Evolutionary conservation across 495 filamentous ascomycete genomes (phyloP).

Genomic region (Penicillium atrosanguineum): DNA sequence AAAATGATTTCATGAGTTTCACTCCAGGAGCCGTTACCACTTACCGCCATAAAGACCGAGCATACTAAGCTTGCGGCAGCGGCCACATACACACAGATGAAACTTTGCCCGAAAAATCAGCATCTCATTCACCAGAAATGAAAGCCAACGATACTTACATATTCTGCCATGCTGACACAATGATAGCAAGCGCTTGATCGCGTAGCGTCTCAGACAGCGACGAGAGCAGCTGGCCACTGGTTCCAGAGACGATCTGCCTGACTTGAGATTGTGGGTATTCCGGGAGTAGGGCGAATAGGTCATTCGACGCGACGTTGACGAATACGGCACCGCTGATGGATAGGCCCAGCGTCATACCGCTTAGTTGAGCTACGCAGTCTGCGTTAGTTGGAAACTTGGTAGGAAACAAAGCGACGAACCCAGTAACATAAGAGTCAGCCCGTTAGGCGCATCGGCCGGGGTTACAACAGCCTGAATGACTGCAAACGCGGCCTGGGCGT

Average conservation of each 20-base stretch:
- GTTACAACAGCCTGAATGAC: slow-evolving; percentile 44
- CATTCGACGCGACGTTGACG: slow-evolving; percentile 44
- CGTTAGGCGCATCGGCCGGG: slow-evolving; percentile 22
- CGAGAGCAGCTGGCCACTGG: neutral
- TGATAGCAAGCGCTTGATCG: neutral
- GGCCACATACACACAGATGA: too few relatives aligned
- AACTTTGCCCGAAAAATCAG: too few relatives aligned
- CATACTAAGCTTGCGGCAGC: too few relatives aligned
- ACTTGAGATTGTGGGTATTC: neutral
- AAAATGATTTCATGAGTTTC: too few relatives aligned
- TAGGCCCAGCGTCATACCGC: neutral
- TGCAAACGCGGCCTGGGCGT: slow-evolving; percentile 48
- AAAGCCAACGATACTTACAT: neutral
- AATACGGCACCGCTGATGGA: slow-evolving; percentile 56
- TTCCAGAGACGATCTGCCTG: slow-evolving; percentile 1
- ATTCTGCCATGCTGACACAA: slow-evolving; percentile 2
- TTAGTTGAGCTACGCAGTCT: neutral
- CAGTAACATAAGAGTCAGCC: slow-evolving; percentile 43
- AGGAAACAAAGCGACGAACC: neutral
- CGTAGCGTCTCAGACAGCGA: neutral
- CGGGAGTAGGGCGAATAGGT: slow-evolving; percentile 1
- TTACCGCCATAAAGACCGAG: too few relatives aligned
- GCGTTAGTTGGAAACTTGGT: neutral
- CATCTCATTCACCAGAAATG: too few relatives aligned
- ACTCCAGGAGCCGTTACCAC: too few relatives aligned